Percentiles rank a stretch among this genome's conserved stretches.
Evolutionary conservation across 345 rosid genomes (phyloP).

Genomic region (Adansonia digitata): DNA sequence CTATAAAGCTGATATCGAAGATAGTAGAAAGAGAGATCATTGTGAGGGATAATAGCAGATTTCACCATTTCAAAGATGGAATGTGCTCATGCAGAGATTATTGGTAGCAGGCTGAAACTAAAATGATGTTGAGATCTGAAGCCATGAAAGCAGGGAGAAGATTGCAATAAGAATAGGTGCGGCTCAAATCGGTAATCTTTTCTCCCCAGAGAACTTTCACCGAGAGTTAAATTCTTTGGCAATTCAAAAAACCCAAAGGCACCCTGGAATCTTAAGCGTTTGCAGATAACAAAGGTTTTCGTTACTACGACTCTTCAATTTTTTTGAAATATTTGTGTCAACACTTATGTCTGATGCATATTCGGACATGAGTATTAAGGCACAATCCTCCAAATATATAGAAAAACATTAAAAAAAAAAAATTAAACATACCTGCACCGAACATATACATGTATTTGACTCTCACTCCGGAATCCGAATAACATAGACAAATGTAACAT

Average conservation of each 20-base stretch:
- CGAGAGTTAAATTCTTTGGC: not conserved
- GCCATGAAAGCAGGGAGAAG: not conserved
- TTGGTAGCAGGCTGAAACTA: constrained; percentile 38
- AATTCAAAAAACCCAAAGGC: not conserved
- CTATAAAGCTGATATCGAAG: constrained; percentile 58
- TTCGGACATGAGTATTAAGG: too few relatives aligned
- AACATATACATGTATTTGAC: too few relatives aligned
- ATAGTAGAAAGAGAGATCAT: constrained; percentile 61
- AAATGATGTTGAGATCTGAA: not conserved
- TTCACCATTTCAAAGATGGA: constrained; percentile 69
- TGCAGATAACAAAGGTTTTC: not conserved
- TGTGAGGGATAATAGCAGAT: constrained; percentile 68
- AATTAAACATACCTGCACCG: too few relatives aligned
- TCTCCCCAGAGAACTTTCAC: not conserved
- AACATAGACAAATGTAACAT: too few relatives aligned
- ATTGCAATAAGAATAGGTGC: not conserved
- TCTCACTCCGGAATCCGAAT: too few relatives aligned
- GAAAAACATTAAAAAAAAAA: too few relatives aligned
- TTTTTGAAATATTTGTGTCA: too few relatives aligned
- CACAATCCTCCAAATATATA: too few relatives aligned
- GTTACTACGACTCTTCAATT: not conserved
- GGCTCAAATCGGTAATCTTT: not conserved
- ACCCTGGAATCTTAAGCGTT: not conserved
- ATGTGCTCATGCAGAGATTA: constrained; percentile 76
- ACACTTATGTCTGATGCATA: too few relatives aligned